Evolutionary conservation across 345 rosid species (phyloP), one percentile per base, ranked within the genome.

Genomic region (Citrus unshiu): DNA sequence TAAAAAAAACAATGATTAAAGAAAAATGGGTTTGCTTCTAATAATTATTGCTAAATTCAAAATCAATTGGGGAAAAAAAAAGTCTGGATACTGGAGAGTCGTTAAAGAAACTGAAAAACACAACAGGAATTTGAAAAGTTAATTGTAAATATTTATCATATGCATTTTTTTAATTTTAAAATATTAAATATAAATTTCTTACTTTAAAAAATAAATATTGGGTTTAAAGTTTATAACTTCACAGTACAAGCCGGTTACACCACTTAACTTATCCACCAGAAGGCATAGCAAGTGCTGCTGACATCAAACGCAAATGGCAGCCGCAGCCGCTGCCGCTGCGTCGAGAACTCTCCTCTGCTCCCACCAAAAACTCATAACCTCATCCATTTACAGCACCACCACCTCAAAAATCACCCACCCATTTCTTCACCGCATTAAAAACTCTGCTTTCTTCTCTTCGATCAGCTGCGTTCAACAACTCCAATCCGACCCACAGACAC

Each of bases 281-380:
- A 30, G 61, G 43, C n/a, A 13, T 19, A 7, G 13, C 29, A 30
- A 3, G 27, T 30, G 60, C 5, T 4, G 72, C 27, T 29, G 16
- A 71, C 60, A 4, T 19, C 9, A 35, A 62, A 74, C 59, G 14
- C 59, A 43, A 74, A 82, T 74, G 84, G 85, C 67, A 16, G 59
- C 74, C 25, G 59, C 46, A 24, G 77, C 77, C 5, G 74, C 34
- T 32, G 34, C 81, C 9, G 71, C 82, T 62, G 88, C 84, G 81
- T 74, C 88, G 49, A 83, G 86, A 71, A 80, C 72, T 29, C 68
- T 89, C 40, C 77, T 86, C 35, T 79, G 71, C 78, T 63, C 84
- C 62, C 86, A 82, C 29, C 80, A 83, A 35, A 89, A 74, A 59
- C 82, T 84, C 57, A 46, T 81, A 73, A 59, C 75, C 56, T 78